Evolutionary conservation across 2,329 filamentous ascomycete species (phyloP).

Genomic region (Neurospora sp.): DNA sequence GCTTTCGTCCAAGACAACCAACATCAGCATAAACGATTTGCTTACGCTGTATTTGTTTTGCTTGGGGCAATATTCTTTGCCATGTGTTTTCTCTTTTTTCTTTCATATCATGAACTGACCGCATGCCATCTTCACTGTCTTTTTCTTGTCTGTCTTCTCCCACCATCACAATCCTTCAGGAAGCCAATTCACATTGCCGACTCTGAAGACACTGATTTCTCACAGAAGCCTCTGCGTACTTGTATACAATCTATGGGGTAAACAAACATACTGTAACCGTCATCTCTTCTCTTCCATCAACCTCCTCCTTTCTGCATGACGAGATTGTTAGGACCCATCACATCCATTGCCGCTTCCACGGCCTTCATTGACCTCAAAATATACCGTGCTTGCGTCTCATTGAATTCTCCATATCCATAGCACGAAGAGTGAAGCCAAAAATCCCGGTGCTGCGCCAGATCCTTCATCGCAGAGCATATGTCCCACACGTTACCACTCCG

Average conservation of each 20-base stretch:
- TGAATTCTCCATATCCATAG: too few relatives aligned
- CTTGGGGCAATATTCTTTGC: background rate
- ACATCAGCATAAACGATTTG: background rate
- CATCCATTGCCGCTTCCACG: background rate
- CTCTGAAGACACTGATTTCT: background rate
- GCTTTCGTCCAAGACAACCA: background rate
- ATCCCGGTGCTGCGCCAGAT: constrained; percentile 6
- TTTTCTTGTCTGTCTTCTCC: background rate
- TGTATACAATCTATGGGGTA: background rate
- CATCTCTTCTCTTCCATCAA: background rate
- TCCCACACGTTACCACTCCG: constrained; percentile 29
- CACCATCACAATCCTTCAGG: background rate
- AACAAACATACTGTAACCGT: background rate
- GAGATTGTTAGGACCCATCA: background rate
- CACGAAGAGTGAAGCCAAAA: background rate
- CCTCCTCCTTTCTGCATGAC: background rate
- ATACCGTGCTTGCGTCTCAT: background rate
- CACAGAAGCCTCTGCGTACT: background rate
- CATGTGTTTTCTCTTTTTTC: background rate
- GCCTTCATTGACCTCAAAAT: too few relatives aligned
- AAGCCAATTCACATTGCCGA: background rate
- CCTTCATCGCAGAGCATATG: constrained; percentile 21
- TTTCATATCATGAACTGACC: background rate
- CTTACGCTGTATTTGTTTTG: background rate
- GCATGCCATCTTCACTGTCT: background rate